These are phyloP conservation scores for Caryopteris hybrid DNA, from an alignment of 305 asterid genomes.

Conservation along the genomic window DNA sequence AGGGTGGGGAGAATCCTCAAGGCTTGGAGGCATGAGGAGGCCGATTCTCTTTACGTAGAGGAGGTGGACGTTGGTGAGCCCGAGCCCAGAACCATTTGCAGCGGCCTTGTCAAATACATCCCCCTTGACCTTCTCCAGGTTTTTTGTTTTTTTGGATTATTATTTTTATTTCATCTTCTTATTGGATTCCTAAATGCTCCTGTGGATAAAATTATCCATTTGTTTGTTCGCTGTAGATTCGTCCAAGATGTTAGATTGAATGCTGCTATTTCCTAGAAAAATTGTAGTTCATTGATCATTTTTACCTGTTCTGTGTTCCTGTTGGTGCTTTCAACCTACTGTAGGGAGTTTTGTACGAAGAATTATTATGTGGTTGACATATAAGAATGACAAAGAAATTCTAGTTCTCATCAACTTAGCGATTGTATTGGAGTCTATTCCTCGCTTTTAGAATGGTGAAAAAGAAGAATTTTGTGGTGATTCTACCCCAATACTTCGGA, in stretches of 20 bases:
- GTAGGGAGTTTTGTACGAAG: too few relatives aligned
- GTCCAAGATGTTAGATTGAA: background rate
- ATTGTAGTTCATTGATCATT: background rate
- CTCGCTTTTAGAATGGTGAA: background rate
- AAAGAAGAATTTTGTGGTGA: background rate
- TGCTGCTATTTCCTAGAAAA: background rate
- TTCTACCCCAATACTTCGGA: background rate
- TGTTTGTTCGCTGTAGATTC: background rate
- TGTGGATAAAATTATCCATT: background rate
- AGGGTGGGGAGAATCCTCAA: conserved; percentile 69
- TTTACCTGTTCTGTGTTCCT: background rate
- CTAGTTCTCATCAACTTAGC: background rate
- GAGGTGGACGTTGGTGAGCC: conserved; percentile 93
- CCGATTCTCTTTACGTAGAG: conserved; percentile 92
- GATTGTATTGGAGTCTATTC: background rate
- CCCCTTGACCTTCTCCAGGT: conserved; percentile 76
- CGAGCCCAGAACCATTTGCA: conserved; percentile 85
- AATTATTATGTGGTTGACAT: background rate
- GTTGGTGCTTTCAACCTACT: background rate
- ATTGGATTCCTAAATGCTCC: background rate
- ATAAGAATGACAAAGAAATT: background rate
- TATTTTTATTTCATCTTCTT: background rate
- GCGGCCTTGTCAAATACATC: conserved; percentile 77
- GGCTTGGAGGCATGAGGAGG: conserved; percentile 92
- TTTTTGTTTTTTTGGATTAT: background rate